A percentile compares a stretch with the other conserved stretches of the same genome.
phyloP scores from a whole-genome alignment of 768 basidiomycete species.

The Lactarius vividus region DNA sequence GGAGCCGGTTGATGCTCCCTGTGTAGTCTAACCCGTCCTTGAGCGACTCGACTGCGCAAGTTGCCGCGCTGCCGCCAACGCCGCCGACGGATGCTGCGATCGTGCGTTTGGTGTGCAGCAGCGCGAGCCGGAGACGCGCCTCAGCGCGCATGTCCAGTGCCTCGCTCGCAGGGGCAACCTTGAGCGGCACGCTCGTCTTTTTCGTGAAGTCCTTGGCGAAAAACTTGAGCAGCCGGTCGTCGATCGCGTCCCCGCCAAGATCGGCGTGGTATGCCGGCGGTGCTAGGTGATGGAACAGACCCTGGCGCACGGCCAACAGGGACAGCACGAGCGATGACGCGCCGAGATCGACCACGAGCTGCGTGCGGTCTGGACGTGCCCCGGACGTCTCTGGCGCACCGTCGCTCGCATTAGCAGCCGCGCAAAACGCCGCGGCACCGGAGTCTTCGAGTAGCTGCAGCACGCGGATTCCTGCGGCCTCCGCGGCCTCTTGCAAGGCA shows the following conservation, averaged over 20 bases:
- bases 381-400: constrained; percentile 42
- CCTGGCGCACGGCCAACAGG: constrained; percentile 70
- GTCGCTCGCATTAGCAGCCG: constrained; percentile 32
- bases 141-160: constrained; percentile 76
- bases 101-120: constrained; percentile 94
- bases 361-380: constrained; percentile 61
- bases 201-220: constrained; percentile 97
- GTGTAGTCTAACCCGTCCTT: constrained; percentile 93
- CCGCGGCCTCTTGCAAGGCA: constrained; percentile 71
- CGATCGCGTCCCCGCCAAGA: constrained; percentile 70
- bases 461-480: constrained; percentile 78
- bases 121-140: constrained; percentile 88
- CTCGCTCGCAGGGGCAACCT: constrained; percentile 57
- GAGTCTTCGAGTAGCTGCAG: constrained; percentile 87
- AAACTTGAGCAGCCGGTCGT: constrained; percentile 81
- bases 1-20: constrained; percentile 56
- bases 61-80: constrained; percentile 56
- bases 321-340: constrained; percentile 67
- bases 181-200: constrained; percentile 79
- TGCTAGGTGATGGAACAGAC: constrained; percentile 66
- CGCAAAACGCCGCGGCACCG: constrained; percentile 66
- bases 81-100: constrained; percentile 71
- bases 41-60: constrained; percentile 89
- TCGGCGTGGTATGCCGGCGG: constrained; percentile 41
- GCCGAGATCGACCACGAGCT: constrained; percentile 81